phyloP scores from a whole-genome alignment of 139 green algal genomes.

The Ettlia oleoabundans region DNA sequence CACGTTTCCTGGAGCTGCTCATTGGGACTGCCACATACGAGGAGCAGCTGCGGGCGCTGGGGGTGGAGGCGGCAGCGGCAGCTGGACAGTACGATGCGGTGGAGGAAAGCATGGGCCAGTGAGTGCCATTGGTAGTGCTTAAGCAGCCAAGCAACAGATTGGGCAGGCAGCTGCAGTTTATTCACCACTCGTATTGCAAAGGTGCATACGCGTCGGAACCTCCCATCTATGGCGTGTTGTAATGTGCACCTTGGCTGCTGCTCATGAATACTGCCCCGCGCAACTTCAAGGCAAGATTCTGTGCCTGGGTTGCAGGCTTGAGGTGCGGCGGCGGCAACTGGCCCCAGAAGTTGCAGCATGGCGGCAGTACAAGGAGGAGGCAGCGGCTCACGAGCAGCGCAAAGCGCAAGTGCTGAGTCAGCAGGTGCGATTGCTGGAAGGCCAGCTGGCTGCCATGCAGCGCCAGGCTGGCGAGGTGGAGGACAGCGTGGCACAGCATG shows the following conservation, averaged over 20 bases:
- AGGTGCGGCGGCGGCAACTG: constrained; percentile 39
- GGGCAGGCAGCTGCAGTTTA: too few species aligned
- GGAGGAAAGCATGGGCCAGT: constrained; percentile 7
- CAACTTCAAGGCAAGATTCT: too few species aligned
- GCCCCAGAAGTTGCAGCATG: constrained; percentile 61
- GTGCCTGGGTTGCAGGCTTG: constrained; percentile 50
- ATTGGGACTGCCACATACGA: constrained; percentile 44
- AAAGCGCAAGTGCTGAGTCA: constrained; percentile 8
- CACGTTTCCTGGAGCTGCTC: constrained; percentile 49
- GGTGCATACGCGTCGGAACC: too few species aligned
- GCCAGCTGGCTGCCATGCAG: constrained; percentile 7
- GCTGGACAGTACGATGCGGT: constrained; percentile 21
- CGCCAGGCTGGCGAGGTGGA: neutral
- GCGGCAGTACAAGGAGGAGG: constrained; percentile 21
- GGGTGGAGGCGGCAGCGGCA: neutral
- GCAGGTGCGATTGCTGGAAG: constrained; percentile 16
- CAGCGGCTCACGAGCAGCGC: neutral
- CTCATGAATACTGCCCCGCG: too few species aligned
- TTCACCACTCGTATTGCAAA: too few species aligned
- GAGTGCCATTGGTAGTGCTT: neutral
- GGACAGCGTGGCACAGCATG: neutral
- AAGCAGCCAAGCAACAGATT: neutral
- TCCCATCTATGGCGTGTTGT: too few species aligned
- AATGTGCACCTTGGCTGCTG: too few species aligned
- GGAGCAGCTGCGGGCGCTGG: constrained; percentile 11